These are phyloP conservation scores for Canariomyces notabilis DNA, from an alignment of 2,329 filamentous ascomycete genomes.

Conservation along the genomic window DNA sequence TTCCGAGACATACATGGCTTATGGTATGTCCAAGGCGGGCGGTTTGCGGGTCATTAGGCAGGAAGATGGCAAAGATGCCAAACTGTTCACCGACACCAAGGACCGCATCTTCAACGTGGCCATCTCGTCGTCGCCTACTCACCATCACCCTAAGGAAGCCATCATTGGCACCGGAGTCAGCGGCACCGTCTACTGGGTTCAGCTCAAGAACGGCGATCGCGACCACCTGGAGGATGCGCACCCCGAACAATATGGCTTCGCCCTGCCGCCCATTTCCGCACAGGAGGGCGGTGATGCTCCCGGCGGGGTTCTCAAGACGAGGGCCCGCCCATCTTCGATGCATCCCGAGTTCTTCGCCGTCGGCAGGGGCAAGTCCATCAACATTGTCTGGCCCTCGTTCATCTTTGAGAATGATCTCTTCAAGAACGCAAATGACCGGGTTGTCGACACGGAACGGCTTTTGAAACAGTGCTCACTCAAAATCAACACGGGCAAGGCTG, in stretches of 20 bases:
- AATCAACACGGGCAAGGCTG: slow-evolving; percentile 95
- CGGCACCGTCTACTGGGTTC: slow-evolving; percentile 93
- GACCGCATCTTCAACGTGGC: slow-evolving; percentile 95
- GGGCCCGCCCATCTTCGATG: slow-evolving; percentile 80
- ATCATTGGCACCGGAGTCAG: slow-evolving; percentile 91
- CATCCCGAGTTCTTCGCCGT: slow-evolving; percentile 95
- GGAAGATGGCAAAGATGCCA: slow-evolving; percentile 85
- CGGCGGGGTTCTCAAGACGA: slow-evolving; percentile 89
- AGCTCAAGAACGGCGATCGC: slow-evolving; percentile 69
- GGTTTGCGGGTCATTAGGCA: slow-evolving; percentile 92
- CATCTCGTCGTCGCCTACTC: slow-evolving; percentile 63
- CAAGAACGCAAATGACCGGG: slow-evolving; percentile 58
- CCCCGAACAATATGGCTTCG: slow-evolving; percentile 79
- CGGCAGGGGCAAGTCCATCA: slow-evolving; percentile 91
- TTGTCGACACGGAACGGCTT: slow-evolving; percentile 83
- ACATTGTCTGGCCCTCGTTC: slow-evolving; percentile 70
- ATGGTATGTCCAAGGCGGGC: slow-evolving; percentile 88
- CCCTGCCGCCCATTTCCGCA: slow-evolving; percentile 78
- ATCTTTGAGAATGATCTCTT: slow-evolving; percentile 59
- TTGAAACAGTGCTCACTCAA: slow-evolving; percentile 82
- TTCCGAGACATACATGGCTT: slow-evolving; percentile 86
- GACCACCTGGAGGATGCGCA: slow-evolving; percentile 74
- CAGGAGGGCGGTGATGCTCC: slow-evolving; percentile 81
- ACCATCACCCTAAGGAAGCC: slow-evolving; percentile 63
- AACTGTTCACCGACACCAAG: slow-evolving; percentile 84